phyloP scores from a whole-genome alignment of 2,329 filamentous ascomycete genomes.

The Gnomoniopsis sp. region DNA sequence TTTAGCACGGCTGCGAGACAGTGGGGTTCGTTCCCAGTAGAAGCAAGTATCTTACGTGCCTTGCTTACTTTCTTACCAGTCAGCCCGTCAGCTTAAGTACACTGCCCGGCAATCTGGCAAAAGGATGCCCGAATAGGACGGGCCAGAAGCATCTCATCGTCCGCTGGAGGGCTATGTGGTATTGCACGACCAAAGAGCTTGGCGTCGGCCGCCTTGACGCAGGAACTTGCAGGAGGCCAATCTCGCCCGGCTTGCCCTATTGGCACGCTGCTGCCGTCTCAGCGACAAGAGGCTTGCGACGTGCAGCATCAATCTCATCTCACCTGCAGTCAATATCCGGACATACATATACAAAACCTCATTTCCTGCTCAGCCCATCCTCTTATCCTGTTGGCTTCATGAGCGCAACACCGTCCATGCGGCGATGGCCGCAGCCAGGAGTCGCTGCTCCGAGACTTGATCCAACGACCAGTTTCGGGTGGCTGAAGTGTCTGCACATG shows the following conservation, averaged over 20 bases:
- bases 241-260: slow-evolving; percentile 13
- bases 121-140: not conserved
- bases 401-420: not conserved
- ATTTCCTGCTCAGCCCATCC: not conserved
- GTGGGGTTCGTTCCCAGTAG: slow-evolving; percentile 2
- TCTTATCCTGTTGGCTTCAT: not conserved
- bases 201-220: slow-evolving; percentile 13
- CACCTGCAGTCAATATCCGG: not conserved
- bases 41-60: not conserved
- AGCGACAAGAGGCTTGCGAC: slow-evolving; percentile 7
- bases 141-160: not conserved
- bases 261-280: not conserved
- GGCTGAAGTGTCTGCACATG: not conserved
- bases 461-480: not conserved
- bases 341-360: not conserved
- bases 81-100: too few relatives aligned
- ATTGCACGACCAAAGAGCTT: not conserved
- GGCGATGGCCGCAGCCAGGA: not conserved
- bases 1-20: slow-evolving; percentile 14
- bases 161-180: not conserved
- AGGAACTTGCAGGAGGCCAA: slow-evolving; percentile 17
- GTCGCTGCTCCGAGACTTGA: not conserved
- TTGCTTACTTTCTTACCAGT: too few relatives aligned
- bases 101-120: not conserved
- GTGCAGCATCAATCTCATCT: not conserved